These are phyloP conservation scores for Myriosclerotinia scirpicola DNA, from an alignment of 2,329 filamentous ascomycete genomes.

Conservation along the genomic window DNA sequence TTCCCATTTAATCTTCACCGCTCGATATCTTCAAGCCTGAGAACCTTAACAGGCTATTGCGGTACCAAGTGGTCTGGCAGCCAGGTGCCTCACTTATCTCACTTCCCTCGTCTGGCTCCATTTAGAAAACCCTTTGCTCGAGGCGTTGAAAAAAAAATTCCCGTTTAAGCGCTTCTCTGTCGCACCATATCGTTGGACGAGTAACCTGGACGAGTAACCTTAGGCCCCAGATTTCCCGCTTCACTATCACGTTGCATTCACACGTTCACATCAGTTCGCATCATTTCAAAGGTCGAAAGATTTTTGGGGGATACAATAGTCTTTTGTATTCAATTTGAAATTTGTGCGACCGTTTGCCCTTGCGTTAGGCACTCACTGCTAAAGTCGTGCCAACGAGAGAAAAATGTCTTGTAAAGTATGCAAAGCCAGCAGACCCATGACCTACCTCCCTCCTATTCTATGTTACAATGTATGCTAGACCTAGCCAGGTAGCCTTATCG, in stretches of 20 bases:
- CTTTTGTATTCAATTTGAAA: conserved; percentile 6
- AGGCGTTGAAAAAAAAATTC: not conserved
- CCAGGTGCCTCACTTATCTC: not conserved
- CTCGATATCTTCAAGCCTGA: not conserved
- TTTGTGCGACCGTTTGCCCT: conserved; percentile 7
- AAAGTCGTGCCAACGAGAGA: conserved; percentile 13
- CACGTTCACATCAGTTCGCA: not conserved
- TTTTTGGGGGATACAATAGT: not conserved
- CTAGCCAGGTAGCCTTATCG: conserved; percentile 24
- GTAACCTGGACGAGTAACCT: conserved; percentile 10
- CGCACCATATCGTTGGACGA: conserved; percentile 2
- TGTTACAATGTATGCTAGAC: conserved; percentile 25
- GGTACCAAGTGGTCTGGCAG: conserved; percentile 5
- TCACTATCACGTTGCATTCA: conserved; percentile 10
- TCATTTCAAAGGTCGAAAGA: conserved; percentile 2
- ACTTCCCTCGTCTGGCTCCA: not conserved
- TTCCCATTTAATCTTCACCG: not conserved
- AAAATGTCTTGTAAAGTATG: conserved; percentile 17
- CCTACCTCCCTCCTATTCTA: conserved; percentile 24
- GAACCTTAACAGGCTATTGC: not conserved
- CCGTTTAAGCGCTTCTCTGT: conserved; percentile 1
- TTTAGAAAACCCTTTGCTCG: not conserved
- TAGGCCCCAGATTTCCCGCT: not conserved
- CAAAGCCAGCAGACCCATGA: conserved; percentile 18
- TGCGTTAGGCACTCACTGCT: conserved; percentile 3